Base-by-base conservation (phyloP, 176 grass and related monocot species). In the Oryza punctata region DNA sequence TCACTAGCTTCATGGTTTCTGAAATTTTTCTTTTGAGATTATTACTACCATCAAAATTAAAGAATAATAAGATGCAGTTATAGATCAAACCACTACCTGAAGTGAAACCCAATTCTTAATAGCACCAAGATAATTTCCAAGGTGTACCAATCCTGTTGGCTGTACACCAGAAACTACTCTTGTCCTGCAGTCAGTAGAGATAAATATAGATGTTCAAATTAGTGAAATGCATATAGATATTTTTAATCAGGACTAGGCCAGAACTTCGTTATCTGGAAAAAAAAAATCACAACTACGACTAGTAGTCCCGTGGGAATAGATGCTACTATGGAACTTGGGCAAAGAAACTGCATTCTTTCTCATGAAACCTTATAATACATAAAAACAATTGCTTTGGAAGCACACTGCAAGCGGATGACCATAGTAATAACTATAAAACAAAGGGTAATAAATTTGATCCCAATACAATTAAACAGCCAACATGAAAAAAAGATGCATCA, bases 131-230 rank as follows among this genome's bases (percentile, higher is more conserved):
- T 98, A 98, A 86, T 98, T 98, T 50, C 96, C 96, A 75, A 98
- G 96, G 89, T 98, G 96, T 64, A 98, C 89, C 45, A 85, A 89
- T 85, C 96, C 93, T 82, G 96, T 98, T 70, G 96, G 96, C 57
- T 98, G 96, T 44, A 98, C 96, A 63, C 96, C 96, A 87, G 96
- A 98, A 89, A 90, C 93, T 80, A 98, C 96, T 73, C 96, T 91
- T 93, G 95, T 95, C 89, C 96, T 98, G 91, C 77, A 63, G 43
- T 16, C 27, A 46, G n/a, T 75, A 67, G 40, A 63, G 45, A 83
- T 26, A 63, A 49, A 33, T 21, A 45, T 33, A 43, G 3, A 29
- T 70, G 52, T 78, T 77, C 8, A 10, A 71, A 59, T 77, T 76
- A 77, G 25, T 70, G 14, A n/a, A 73, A 80, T 77, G 14, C 70